Conservation (phyloP, 116 monocot genomes). For the Trichopus zeylanicus region DNA sequence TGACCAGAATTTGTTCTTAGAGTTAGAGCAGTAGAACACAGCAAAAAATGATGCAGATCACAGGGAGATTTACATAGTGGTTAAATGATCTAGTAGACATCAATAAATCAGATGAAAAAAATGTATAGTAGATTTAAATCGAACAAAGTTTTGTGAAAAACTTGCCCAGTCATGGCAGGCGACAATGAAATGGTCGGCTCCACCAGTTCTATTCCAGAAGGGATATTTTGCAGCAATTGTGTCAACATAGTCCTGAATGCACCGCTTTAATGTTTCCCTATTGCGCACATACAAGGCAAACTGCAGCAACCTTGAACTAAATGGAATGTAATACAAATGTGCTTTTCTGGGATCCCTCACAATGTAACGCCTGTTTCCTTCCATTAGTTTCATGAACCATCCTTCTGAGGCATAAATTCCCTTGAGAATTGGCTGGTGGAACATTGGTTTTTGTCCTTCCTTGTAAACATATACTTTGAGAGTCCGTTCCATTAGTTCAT, state of each 20-base stretch:
- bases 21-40: too few species aligned
- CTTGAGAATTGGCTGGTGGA: conserved; percentile 42
- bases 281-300: conserved; percentile 25
- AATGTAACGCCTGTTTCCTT: conserved; percentile 25
- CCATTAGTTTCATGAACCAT: conserved; percentile 75
- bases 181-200: conserved; percentile 64
- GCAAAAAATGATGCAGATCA: neutral
- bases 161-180: conserved; percentile 83
- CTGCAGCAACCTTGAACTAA: conserved; percentile 41
- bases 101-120: neutral
- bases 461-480: conserved; percentile 53
- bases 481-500: conserved; percentile 54
- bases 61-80: neutral
- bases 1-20: too few species aligned
- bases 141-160: neutral
- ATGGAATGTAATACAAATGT: conserved; percentile 68
- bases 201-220: conserved; percentile 59
- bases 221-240: conserved; percentile 44
- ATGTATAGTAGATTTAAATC: neutral
- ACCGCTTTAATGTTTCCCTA: conserved; percentile 14
- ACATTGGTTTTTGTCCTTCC: conserved; percentile 50
- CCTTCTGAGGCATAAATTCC: conserved; percentile 73
- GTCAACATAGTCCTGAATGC: conserved; percentile 31
- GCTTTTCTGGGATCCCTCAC: conserved; percentile 51
- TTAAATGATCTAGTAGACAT: neutral